Conservation (phyloP, 345 rosid genomes). For the Lepidium aucheri region DNA sequence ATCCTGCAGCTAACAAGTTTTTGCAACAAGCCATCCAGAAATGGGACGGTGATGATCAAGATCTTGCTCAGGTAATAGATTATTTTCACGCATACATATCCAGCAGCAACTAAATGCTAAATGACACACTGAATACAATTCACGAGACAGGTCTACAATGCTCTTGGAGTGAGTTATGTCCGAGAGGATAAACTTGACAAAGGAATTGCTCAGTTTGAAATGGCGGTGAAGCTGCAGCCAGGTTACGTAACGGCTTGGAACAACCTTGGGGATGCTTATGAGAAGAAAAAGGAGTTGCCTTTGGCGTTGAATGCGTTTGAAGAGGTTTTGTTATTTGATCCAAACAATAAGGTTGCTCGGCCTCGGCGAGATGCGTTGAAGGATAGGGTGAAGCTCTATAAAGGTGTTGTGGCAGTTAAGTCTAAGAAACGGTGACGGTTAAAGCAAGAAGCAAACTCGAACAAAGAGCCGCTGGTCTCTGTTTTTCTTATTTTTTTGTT, state of each 20-base stretch:
- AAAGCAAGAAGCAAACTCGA: not conserved
- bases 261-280: constrained; percentile 96
- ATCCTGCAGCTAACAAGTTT: constrained; percentile 81
- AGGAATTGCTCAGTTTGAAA: constrained; percentile 76
- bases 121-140: not conserved
- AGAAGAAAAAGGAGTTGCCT: constrained; percentile 71
- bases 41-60: constrained; percentile 99
- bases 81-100: not conserved
- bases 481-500: not conserved
- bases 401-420: constrained; percentile 68
- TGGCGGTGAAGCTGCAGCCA: constrained; percentile 82
- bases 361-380: constrained; percentile 72
- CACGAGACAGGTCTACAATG: constrained; percentile 38
- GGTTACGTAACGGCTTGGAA: constrained; percentile 98
- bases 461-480: constrained; percentile 2
- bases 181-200: constrained; percentile 80
- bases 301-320: constrained; percentile 90
- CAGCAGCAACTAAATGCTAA: not conserved
- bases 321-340: constrained; percentile 85
- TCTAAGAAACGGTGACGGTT: constrained; percentile 54
- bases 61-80: constrained; percentile 78
- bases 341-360: constrained; percentile 76
- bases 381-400: constrained; percentile 66
- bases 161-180: constrained; percentile 68
- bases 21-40: constrained; percentile 83